These are phyloP conservation scores for Trichopus zeylanicus DNA, from an alignment of 116 monocot genomes.

Conservation along the genomic window DNA sequence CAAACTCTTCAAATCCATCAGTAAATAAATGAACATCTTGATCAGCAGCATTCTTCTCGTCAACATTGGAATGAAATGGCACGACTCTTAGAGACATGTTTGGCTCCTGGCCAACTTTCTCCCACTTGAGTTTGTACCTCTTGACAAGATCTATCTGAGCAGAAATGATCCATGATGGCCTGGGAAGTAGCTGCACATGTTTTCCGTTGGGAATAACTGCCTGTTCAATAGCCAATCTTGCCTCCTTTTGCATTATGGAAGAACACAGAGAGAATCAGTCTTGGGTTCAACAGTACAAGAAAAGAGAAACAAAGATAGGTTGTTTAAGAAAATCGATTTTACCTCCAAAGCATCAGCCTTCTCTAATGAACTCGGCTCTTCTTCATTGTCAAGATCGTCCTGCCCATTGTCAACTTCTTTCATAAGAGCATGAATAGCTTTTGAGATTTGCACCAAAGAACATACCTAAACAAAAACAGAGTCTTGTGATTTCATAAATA, in stretches of 20 bases:
- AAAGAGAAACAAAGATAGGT: not conserved
- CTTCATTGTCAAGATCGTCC: slow-evolving; percentile 20
- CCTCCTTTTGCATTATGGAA: slow-evolving; percentile 45
- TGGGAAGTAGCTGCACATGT: slow-evolving; percentile 59
- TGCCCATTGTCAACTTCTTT: slow-evolving; percentile 26
- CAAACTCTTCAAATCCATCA: slow-evolving; percentile 6
- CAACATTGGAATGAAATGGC: slow-evolving; percentile 15
- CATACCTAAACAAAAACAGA: slow-evolving; percentile 35
- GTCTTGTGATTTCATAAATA: not conserved
- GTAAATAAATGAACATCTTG: slow-evolving; percentile 1
- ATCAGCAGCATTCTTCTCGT: not conserved
- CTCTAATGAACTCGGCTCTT: slow-evolving; percentile 25
- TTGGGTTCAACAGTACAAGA: not conserved
- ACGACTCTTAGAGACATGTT: slow-evolving; percentile 34
- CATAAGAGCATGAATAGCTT: slow-evolving; percentile 55
- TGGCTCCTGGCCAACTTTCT: slow-evolving; percentile 33
- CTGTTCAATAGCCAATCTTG: slow-evolving; percentile 76
- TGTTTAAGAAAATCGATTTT: not conserved
- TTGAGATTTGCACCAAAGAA: slow-evolving; percentile 57
- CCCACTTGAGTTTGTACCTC: slow-evolving; percentile 57
- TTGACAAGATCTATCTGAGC: slow-evolving; percentile 52
- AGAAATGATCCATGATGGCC: slow-evolving; percentile 34
- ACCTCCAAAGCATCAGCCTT: slow-evolving; percentile 75
- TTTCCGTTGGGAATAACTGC: slow-evolving; percentile 66
- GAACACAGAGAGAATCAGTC: not conserved